Percentiles rank a stretch among this genome's conserved stretches.
phyloP scores from a whole-genome alignment of 495 filamentous ascomycete genomes.

The Talaromyces proteolyticus region DNA sequence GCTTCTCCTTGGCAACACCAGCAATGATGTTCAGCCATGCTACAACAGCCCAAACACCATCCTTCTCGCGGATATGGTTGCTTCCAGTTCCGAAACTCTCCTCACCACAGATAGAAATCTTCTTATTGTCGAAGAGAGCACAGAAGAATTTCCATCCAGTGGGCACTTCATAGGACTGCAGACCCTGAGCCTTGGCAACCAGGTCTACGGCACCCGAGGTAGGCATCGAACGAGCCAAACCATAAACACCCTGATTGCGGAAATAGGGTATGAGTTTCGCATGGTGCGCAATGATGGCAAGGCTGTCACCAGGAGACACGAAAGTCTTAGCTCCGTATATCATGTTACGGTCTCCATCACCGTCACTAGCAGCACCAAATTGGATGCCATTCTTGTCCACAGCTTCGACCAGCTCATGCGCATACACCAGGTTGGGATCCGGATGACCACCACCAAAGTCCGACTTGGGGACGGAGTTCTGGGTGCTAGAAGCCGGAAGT shows the following conservation, averaged over 20 bases:
- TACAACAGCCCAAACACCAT: constrained; percentile 93
- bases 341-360: constrained; percentile 99
- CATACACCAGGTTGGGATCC: constrained; percentile 97
- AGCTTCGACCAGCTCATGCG: constrained; percentile 86
- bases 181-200: constrained; percentile 87
- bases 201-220: constrained; percentile 93
- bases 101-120: constrained; percentile 98
- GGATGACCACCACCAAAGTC: constrained; percentile 97
- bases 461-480: constrained; percentile 87
- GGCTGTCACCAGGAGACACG: constrained; percentile 91
- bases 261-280: constrained; percentile 93
- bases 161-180: constrained; percentile 92
- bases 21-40: constrained; percentile 99
- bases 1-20: constrained; percentile 77
- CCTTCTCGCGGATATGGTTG: constrained; percentile 99
- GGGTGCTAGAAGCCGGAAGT: constrained; percentile 66
- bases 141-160: constrained; percentile 99
- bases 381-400: constrained; percentile 89
- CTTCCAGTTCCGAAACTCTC: constrained; percentile 98
- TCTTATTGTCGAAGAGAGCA: constrained; percentile 91
- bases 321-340: constrained; percentile 97
- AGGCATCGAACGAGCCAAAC: constrained; percentile 93
- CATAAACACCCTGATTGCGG: constrained; percentile 92
- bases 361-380: constrained; percentile 93
- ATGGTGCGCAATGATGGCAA: constrained; percentile 97